Evolutionary conservation across 257 asterid genomes (phyloP).

Genomic region (Nicotiana otophora): DNA sequence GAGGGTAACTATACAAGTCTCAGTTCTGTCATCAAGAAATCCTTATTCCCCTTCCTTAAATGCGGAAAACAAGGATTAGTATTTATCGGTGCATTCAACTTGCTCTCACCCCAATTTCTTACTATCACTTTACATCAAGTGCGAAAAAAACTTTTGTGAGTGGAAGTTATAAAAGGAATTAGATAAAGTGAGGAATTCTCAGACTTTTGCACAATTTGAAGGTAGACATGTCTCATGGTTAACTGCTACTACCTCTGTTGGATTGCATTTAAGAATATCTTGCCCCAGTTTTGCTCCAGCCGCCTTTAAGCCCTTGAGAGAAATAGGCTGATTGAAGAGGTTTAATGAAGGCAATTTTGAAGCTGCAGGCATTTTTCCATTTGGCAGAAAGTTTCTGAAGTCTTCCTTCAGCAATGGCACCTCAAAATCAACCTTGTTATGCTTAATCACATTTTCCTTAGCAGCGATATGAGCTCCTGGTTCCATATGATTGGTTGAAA

Average conservation of each 20-base stretch:
- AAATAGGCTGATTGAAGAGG: slow-evolving; percentile 78
- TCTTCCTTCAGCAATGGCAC: slow-evolving; percentile 76
- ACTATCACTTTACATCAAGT: not conserved
- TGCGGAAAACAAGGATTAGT: not conserved
- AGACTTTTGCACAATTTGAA: slow-evolving; percentile 69
- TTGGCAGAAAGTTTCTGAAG: slow-evolving; percentile 55
- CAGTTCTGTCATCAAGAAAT: not conserved
- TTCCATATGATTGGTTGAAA: slow-evolving; percentile 95
- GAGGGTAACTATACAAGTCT: not conserved
- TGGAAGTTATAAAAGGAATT: not conserved
- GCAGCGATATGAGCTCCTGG: slow-evolving; percentile 94
- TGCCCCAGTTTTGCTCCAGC: slow-evolving; percentile 84
- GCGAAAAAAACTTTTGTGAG: not conserved
- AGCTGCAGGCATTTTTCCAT: slow-evolving; percentile 78
- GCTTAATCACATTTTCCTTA: slow-evolving; percentile 70
- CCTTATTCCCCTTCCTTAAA: not conserved
- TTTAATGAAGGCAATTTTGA: slow-evolving; percentile 73
- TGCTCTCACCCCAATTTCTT: not conserved
- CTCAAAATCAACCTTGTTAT: slow-evolving; percentile 76
- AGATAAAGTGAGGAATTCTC: not conserved
- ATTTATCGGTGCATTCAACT: not conserved
- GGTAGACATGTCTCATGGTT: slow-evolving; percentile 69
- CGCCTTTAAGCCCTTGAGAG: slow-evolving; percentile 73
- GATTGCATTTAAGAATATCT: slow-evolving; percentile 72
- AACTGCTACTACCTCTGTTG: slow-evolving; percentile 47